Evolutionary conservation across 257 asterid genomes (phyloP).

Genomic region (Primulina eburnea): DNA sequence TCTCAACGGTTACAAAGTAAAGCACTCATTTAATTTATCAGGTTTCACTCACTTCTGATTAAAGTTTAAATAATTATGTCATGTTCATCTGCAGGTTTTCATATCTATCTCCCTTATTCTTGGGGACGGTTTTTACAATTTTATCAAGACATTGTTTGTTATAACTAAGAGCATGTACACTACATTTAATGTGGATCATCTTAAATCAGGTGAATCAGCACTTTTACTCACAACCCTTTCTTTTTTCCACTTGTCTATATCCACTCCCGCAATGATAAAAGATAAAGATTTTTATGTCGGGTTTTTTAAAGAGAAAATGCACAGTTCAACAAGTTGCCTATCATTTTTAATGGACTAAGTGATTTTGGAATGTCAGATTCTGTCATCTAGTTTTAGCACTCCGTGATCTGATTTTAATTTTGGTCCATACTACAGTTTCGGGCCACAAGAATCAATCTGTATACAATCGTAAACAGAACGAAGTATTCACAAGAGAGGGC

Average conservation of each 20-base stretch:
- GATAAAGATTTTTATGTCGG: background rate
- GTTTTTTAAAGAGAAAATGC: too few species aligned
- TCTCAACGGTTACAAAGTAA: conserved; percentile 59
- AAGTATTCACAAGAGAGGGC: conserved; percentile 23
- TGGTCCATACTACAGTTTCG: conserved; percentile 1
- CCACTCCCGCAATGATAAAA: background rate
- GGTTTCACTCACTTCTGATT: background rate
- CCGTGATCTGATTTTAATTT: background rate
- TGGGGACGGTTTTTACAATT: conserved; percentile 3
- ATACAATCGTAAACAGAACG: conserved; percentile 6
- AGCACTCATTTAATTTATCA: background rate
- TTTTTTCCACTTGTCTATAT: too few species aligned
- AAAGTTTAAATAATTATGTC: background rate
- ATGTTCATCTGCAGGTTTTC: conserved; percentile 56
- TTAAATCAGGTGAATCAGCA: conserved; percentile 21
- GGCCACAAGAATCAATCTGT: conserved; percentile 13
- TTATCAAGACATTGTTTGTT: conserved; percentile 28
- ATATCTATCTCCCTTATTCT: background rate
- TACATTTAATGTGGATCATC: conserved; percentile 27
- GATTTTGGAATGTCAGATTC: background rate
- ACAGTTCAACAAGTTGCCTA: too few species aligned
- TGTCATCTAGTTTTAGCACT: background rate
- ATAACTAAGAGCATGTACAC: conserved; percentile 26
- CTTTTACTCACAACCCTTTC: too few species aligned
- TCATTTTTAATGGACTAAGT: background rate